These are phyloP conservation scores for Botryotinia convoluta DNA, from an alignment of 2,329 filamentous ascomycete genomes.

Conservation along the genomic window DNA sequence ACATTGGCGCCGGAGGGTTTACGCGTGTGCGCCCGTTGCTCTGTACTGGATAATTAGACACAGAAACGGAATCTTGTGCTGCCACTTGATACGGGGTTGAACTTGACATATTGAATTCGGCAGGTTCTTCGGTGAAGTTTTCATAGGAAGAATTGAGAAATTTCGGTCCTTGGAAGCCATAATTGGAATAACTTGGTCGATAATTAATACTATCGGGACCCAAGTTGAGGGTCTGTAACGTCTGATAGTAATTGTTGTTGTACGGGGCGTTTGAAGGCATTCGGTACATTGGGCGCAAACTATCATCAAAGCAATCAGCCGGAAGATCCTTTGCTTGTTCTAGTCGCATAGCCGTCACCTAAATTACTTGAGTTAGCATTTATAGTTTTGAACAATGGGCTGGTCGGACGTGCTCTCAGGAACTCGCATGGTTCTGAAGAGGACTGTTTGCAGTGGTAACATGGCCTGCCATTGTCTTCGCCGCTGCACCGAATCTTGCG, in stretches of 20 bases:
- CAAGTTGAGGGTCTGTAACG: constrained; percentile 1
- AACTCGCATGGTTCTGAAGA: constrained; percentile 73
- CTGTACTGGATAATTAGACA: constrained; percentile 12
- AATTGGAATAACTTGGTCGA: background rate
- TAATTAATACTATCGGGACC: background rate
- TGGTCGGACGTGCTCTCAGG: constrained; percentile 60
- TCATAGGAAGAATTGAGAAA: background rate
- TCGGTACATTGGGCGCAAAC: constrained; percentile 8
- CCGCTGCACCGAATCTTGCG: constrained; percentile 95
- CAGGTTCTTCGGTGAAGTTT: constrained; percentile 5
- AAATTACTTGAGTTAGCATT: constrained; percentile 22
- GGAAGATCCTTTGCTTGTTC: constrained; percentile 11
- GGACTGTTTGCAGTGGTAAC: constrained; percentile 76
- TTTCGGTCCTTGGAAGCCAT: constrained; percentile 6
- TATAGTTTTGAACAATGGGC: background rate
- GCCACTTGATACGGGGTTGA: constrained; percentile 7
- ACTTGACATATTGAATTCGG: background rate
- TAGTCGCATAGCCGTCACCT: constrained; percentile 31
- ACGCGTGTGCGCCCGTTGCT: constrained; percentile 7
- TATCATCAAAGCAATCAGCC: constrained; percentile 7
- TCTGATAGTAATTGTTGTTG: background rate
- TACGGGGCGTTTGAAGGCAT: background rate
- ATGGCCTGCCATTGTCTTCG: constrained; percentile 74
- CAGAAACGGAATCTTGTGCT: constrained; percentile 5
- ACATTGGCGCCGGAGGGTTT: background rate